Evolutionary conservation across 106 monocot genomes (phyloP), one percentile per base, ranked within the genome.

Genomic region (Allium cepa): DNA sequence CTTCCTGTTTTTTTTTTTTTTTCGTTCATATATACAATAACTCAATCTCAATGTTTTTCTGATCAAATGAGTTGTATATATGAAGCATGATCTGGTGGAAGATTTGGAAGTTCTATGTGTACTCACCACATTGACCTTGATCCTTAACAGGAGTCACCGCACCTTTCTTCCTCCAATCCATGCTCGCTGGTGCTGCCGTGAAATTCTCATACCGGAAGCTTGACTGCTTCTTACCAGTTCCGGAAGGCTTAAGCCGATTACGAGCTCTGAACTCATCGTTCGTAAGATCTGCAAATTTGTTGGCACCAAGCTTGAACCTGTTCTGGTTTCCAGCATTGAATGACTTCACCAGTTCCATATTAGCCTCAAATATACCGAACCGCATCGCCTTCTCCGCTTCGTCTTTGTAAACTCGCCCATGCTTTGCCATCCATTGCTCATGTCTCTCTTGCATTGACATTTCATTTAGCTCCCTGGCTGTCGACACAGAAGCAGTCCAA

Each of bases 151-250:
- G 17, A 4, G 83, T 72, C 10, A 83, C 79, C n/a, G 83, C 83
- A 8, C 83, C 83, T 61, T 79, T 75, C 63, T 50, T 53, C n/a
- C 83, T 83, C 83, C 83, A 83, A 13, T 79, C 79, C 47, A 72
- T 71, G 7, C 72, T 71, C 26, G 71, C 69, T 17, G 83, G 75
- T 48, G 79, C 27, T 26, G 27, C 56, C 26, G 62, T 10, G 11
- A 48, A 71, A 16, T 62, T 60, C 36, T 65, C 75, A 47, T 79
- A 72, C 78, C 50, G 67, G 58, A 79, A 75, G 58, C 58, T 59
- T 15, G 7, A 7, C 17, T 8, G 14, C 13, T 15, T 59, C 8
- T 13, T 59, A 59, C 0, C 0, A 59, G 8, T 14, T n/a, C 17
- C 58, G 11, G 8, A n/a, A n/a, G 15, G 15, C 8, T 59, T 59